Evolutionary conservation across 2,329 filamentous ascomycete species (phyloP), one percentile per base, ranked within the genome.

Genomic region (Dactylonectria macrodidyma): DNA sequence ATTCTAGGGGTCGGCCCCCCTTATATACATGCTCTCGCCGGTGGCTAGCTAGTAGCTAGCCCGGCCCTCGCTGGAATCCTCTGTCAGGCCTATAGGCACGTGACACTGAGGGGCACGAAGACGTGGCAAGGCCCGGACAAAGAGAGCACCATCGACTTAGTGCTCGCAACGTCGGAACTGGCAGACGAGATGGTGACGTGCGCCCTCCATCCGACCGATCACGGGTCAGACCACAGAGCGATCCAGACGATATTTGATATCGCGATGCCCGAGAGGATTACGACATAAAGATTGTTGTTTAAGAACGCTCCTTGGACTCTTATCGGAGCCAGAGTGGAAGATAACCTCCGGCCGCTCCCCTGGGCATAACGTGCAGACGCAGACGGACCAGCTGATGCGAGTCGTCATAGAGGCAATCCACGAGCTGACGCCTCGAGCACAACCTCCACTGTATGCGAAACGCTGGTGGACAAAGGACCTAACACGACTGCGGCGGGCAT

Each of bases 211-310:
- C 11, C 50, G 12, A 74, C 62, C 6, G 73, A 77, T 26, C 63
- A 77, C 63, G 55, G 75, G 33, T 81, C 75, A 2, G 77, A 82
- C 47, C 71, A 82, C 59, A 30, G 69, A 2, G 57, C 73, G 0
- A 81, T 81, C 70, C 52, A 79, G 60, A 78, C 74, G 1, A 59
- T 74, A 2, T 80, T 81, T 54, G 68, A 80, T 59, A 60, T 72
- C 11, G 9, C 55, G 16, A 59, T 26, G 36, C 54, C 47, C 33
- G 50, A 63, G 10, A 62, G 46, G 34, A 66, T 24, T 41, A 11
- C 56, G 55, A 52, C 52, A 59, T 52, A 70, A 63, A 62, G 65
- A 54, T 67, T 74, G 10, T 5, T 68, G 33, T 41, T 41, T 11
- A 41, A 41, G 36, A 41, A 41, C 36, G 36, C 36, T 12, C 36